Conservation (phyloP, 139 green algal species). For the Picochlorum sp. region DNA sequence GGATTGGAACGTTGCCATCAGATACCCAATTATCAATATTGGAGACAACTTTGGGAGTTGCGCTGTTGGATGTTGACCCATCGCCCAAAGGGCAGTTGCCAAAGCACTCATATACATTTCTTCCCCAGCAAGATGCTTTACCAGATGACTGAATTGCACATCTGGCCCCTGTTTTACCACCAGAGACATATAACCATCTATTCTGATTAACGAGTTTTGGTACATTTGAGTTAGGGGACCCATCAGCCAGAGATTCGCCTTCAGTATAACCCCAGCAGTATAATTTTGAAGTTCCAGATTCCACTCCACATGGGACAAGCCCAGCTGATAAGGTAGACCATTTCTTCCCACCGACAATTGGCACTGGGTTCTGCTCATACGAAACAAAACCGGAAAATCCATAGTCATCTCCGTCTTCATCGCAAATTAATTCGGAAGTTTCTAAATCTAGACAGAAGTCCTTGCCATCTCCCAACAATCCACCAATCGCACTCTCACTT, state of each 20-base stretch:
- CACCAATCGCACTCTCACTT: neutral
- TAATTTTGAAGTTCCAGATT: neutral
- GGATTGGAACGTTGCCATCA: too few species aligned
- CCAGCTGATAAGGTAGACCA: neutral
- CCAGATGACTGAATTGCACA: neutral
- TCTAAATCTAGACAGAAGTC: neutral
- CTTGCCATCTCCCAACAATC: neutral
- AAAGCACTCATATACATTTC: neutral
- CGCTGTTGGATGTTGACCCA: neutral
- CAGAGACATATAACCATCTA: neutral
- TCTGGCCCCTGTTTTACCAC: neutral
- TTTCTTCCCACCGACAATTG: neutral
- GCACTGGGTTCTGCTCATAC: neutral
- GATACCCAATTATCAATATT: neutral
- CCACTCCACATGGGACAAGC: neutral
- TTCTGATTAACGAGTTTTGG: neutral
- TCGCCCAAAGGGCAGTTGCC: neutral
- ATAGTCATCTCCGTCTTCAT: neutral
- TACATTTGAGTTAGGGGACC: neutral
- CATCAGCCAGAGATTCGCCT: neutral
- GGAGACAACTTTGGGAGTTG: neutral
- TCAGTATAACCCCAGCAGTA: neutral
- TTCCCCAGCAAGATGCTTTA: neutral
- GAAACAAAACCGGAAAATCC: neutral
- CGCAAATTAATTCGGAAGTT: neutral